Base-by-base conservation (phyloP, 2,329 filamentous ascomycete genomes). In the Thelonectria blattea region DNA sequence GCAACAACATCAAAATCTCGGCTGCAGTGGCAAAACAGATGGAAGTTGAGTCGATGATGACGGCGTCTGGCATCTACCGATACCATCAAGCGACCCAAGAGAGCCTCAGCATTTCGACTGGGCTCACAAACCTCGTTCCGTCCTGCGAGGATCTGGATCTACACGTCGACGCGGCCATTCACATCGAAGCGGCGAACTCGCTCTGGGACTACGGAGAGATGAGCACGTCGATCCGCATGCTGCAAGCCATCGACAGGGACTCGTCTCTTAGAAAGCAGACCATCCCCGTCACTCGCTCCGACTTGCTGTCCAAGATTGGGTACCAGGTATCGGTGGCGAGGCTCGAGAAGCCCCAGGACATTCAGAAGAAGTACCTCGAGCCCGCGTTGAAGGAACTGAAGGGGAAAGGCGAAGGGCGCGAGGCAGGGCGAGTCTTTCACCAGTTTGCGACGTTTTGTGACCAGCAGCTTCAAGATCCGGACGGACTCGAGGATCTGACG, bases 381-480 rank as follows among this genome's bases (percentile, higher is more conserved):
- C 91, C 92, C 20, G 93, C 95, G 0, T 87, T 98, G 27, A 88
- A 88, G 66, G 91, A 96, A 71, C 81, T 99, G 8, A 90, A 87
- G 68, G 88, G 88, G 2, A 84, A 85, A 47, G 83, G 78, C 5
- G 83, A 88, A 54, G 90, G 91, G 1, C 81, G 84, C 46, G 91
- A 94, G 61, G 91, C 93, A 2, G 93, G 93, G 1, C 85, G 92
- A 66, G 95, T 98, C 1, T 97, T 93, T 70, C 93, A 97, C 73
- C 92, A 96, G 69, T 98, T 98, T 74, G 95, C 96, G 24, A 85
- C 88, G 52, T 99, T 99, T 73, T 99, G 96, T 71, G 94, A 99
- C 73, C 88, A 93, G 70, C 95, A 99, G 73, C 81, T 99, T 10
- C 91, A 97, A 69, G 94, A 94, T 71, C 85, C 90, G 1, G 92